phyloP scores from a whole-genome alignment of 2,329 filamentous ascomycete species.

The Arthrobotrys pseudoclavata region DNA sequence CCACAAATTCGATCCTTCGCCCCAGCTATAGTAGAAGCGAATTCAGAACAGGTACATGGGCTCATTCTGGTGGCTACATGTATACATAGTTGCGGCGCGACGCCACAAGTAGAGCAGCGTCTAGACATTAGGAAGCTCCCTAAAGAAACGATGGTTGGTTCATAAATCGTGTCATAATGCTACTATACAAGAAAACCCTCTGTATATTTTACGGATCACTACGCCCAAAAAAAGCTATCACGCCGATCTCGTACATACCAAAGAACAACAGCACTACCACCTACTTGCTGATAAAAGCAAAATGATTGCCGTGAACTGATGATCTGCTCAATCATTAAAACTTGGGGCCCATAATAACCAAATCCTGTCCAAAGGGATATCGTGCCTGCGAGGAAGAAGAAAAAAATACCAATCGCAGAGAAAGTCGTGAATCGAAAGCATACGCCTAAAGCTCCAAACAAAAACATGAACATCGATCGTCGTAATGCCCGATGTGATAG shows the following conservation, averaged over 20 bases:
- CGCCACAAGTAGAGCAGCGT: not conserved
- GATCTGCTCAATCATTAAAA: not conserved
- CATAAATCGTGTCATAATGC: slow-evolving; percentile 3
- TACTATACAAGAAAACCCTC: slow-evolving; percentile 16
- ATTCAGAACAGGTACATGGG: too few species aligned
- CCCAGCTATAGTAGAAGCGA: too few species aligned
- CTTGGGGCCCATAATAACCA: not conserved
- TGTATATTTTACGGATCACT: not conserved
- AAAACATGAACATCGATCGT: not conserved
- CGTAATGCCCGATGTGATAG: not conserved
- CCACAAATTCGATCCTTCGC: not conserved
- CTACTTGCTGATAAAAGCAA: not conserved
- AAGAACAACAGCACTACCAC: not conserved
- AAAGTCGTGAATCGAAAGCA: slow-evolving; percentile 16
- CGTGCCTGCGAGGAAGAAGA: not conserved
- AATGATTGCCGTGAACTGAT: not conserved
- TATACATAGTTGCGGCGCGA: not conserved
- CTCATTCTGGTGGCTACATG: too few species aligned
- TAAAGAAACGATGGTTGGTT: not conserved
- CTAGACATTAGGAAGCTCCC: too few species aligned
- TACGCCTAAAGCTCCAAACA: slow-evolving; percentile 14
- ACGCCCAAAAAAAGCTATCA: not conserved
- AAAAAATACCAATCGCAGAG: slow-evolving; percentile 2
- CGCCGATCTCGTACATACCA: not conserved
- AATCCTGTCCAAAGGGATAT: slow-evolving; percentile 2